Base-by-base conservation (phyloP, 2,329 filamentous ascomycete species). In the Talaromyces piceae region DNA sequence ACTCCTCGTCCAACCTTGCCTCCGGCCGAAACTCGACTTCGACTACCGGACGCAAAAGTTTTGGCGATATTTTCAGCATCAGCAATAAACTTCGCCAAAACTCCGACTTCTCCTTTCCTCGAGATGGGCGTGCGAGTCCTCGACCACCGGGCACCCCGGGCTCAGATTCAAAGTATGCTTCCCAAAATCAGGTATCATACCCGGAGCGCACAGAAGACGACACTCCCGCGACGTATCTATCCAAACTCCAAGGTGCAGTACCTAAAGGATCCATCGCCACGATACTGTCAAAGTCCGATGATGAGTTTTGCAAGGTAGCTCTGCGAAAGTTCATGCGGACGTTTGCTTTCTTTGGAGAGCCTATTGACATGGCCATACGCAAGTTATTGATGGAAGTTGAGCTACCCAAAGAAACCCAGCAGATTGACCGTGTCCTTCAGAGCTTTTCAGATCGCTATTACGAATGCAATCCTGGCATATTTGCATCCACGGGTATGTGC, bases 401-500 rank as follows among this genome's bases (percentile, higher is more conserved):
- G 67, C 72, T 98, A 27, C 93, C 93, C 3, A 95, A 94, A 61
- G 93, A 98, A 72, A 97, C 93, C 0, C 93, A 98, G 68, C 93
- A 98, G 62, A 97, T 98, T 57, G 93, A 98, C 68, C 82, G 93
- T 48, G 93, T 93, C 50, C 74, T 98, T 30, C 89, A 96, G 66
- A 87, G 90, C 2, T 97, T 98, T 70, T 89, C 93, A 0, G 93
- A 98, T 65, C 82, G 93, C 53, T 98, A 98, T 67, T 88, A 97
- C 64, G 93, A 98, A 69, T 98, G 93, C 71, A 98, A 98, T 61
- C 93, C 93, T 2, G 91, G 93, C 33, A 94, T 98, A 54, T 98
- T 95, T 69, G 80, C 86, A 22, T 85, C 84, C 28, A 83, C 90
- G 47, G 77, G 77, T 79, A 70, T 51, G 18, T 26, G 3, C 16